phyloP scores from a whole-genome alignment of 129 eudicot genomes.

The Helichrysum umbraculigerum region DNA sequence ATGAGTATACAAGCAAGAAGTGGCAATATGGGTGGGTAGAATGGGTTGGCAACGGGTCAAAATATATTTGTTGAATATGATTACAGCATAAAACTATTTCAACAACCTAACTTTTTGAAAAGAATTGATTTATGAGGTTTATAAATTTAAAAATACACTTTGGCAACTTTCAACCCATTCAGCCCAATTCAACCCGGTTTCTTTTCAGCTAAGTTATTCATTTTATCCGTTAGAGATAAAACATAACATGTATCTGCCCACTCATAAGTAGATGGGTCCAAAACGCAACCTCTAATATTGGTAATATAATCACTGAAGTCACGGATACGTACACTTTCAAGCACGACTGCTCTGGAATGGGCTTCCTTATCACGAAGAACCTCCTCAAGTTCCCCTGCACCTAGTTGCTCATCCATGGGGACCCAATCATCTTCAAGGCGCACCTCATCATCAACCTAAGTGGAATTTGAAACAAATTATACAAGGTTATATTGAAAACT shows the following conservation, averaged over 20 bases:
- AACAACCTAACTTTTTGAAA: background rate
- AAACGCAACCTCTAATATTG: background rate
- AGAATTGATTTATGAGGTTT: no score
- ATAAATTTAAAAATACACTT: background rate
- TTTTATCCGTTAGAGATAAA: background rate
- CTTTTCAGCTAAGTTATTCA: background rate
- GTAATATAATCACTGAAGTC: background rate
- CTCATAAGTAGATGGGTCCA: background rate
- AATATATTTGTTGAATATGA: background rate
- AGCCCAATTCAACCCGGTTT: background rate
- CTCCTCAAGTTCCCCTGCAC: conserved; percentile 70
- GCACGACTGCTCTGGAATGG: conserved; percentile 95
- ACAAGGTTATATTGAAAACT: background rate
- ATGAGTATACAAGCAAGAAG: background rate
- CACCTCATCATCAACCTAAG: conserved; percentile 92
- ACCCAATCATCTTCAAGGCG: conserved; percentile 99
- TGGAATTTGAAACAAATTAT: conserved; percentile 2
- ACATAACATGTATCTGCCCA: background rate
- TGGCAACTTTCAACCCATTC: background rate
- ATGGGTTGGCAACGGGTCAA: background rate
- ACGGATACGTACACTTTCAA: conserved; percentile 73
- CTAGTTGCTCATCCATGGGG: conserved; percentile 87
- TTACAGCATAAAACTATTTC: background rate
- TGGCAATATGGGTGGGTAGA: background rate
- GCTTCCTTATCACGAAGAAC: conserved; percentile 86